phyloP scores from a whole-genome alignment of 805 yeast genomes.

The Blastobotrys terrestris region DNA sequence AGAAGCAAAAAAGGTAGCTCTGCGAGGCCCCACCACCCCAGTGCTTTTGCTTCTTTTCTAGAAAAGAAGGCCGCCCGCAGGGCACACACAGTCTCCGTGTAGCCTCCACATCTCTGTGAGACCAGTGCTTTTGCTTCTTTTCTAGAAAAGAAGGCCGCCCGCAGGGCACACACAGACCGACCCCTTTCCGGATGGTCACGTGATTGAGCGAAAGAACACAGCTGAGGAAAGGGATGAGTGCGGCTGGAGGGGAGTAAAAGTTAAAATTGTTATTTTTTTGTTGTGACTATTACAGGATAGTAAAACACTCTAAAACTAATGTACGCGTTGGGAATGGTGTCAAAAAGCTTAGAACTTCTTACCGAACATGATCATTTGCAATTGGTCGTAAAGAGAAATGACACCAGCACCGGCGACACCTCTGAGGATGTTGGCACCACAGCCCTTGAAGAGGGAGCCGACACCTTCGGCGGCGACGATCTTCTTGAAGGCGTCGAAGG shows the following conservation, averaged over 20 bases:
- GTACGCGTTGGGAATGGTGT: neutral
- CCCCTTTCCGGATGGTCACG: too few relatives aligned
- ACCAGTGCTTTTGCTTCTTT: neutral
- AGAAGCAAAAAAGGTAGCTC: too few relatives aligned
- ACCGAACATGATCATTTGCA: conserved; percentile 91
- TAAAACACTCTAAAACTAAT: conserved; percentile 1
- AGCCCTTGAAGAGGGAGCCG: conserved; percentile 92
- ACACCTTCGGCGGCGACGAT: conserved; percentile 96
- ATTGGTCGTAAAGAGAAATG: conserved; percentile 94
- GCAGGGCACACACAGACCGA: neutral
- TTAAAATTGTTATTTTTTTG: neutral
- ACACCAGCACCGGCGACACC: conserved; percentile 99
- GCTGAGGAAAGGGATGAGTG: too few relatives aligned
- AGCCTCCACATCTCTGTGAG: neutral
- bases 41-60: neutral
- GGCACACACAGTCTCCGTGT: too few relatives aligned
- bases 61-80: too few relatives aligned
- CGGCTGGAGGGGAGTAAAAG: too few relatives aligned
- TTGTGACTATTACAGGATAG: neutral
- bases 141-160: neutral
- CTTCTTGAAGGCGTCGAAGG: conserved; percentile 85
- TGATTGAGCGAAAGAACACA: too few relatives aligned
- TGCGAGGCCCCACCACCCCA: too few relatives aligned
- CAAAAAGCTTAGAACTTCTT: conserved; percentile 61
- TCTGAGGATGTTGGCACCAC: conserved; percentile 99